A percentile compares a stretch with the other conserved stretches of the same genome.
These are phyloP conservation scores for Comarum palustre DNA, from an alignment of 306 rosid genomes.

Conservation along the genomic window DNA sequence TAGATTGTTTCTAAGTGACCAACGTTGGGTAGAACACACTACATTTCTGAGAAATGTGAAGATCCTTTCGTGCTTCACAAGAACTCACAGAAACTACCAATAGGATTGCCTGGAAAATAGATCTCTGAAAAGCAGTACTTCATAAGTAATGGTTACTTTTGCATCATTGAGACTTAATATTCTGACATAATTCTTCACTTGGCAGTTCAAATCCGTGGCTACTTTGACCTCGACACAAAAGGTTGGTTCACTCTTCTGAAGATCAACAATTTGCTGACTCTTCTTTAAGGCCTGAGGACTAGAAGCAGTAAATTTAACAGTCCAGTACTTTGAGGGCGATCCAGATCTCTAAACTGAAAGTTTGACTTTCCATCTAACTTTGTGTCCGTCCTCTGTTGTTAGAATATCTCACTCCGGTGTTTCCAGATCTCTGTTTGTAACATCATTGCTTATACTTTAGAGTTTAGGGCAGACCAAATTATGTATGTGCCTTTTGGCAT, in stretches of 20 bases:
- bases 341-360: slow-evolving; percentile 22
- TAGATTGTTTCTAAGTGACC: neutral
- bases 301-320: slow-evolving; percentile 14
- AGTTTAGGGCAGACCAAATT: slow-evolving; percentile 23
- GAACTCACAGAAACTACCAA: neutral
- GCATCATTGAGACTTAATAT: neutral
- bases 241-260: slow-evolving; percentile 50
- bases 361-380: slow-evolving; percentile 25
- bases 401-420: slow-evolving; percentile 40
- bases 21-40: neutral
- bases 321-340: slow-evolving; percentile 22
- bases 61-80: neutral
- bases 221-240: slow-evolving; percentile 42
- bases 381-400: slow-evolving; percentile 18
- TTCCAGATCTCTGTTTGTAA: slow-evolving; percentile 44
- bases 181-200: slow-evolving; percentile 15
- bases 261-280: slow-evolving; percentile 31
- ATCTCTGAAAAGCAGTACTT: neutral
- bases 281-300: slow-evolving; percentile 17
- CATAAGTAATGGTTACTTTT: neutral
- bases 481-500: slow-evolving; percentile 16
- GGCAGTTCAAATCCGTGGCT: slow-evolving; percentile 78
- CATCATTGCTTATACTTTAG: slow-evolving; percentile 20
- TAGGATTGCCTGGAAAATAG: neutral
- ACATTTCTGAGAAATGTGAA: neutral